A percentile compares a stretch with the other conserved stretches of the same genome.
Conservation (phyloP, 2,329 filamentous ascomycete genomes). For the Aureobasidium zeae region DNA sequence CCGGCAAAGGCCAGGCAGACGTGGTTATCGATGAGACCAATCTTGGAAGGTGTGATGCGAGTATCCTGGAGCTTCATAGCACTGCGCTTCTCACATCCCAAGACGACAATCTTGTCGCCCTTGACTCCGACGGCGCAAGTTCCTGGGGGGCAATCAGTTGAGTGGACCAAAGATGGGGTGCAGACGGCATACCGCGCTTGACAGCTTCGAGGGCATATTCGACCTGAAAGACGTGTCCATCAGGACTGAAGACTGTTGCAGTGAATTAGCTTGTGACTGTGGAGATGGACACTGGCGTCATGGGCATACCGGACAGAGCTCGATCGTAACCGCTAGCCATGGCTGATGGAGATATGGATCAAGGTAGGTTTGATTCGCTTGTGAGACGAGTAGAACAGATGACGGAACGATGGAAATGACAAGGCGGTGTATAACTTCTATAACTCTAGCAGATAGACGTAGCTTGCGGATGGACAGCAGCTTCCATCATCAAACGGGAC, state of each 20-base stretch:
- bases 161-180: neutral
- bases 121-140: slow-evolving; percentile 98
- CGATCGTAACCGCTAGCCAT: slow-evolving; percentile 98
- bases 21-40: slow-evolving; percentile 89
- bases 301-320: slow-evolving; percentile 40
- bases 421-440: slow-evolving; percentile 8
- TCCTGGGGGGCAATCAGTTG: slow-evolving; percentile 43
- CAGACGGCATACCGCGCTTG: slow-evolving; percentile 65
- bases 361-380: no score
- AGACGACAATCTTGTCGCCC: slow-evolving; percentile 83
- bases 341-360: slow-evolving; percentile 18
- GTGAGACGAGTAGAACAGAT: no score
- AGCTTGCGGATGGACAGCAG: neutral
- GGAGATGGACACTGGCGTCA: slow-evolving; percentile 11
- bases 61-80: slow-evolving; percentile 99
- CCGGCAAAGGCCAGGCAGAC: slow-evolving; percentile 96
- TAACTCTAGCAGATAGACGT: no score
- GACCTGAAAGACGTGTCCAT: slow-evolving; percentile 99
- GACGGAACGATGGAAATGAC: neutral
- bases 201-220: slow-evolving; percentile 99
- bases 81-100: slow-evolving; percentile 97
- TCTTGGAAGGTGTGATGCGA: slow-evolving; percentile 97
- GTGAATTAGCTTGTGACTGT: slow-evolving; percentile 5
- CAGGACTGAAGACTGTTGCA: slow-evolving; percentile 83
- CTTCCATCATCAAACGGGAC: neutral